Evolutionary conservation across 768 basidiomycete species (phyloP).

Genomic region (Ramaria sp.): DNA sequence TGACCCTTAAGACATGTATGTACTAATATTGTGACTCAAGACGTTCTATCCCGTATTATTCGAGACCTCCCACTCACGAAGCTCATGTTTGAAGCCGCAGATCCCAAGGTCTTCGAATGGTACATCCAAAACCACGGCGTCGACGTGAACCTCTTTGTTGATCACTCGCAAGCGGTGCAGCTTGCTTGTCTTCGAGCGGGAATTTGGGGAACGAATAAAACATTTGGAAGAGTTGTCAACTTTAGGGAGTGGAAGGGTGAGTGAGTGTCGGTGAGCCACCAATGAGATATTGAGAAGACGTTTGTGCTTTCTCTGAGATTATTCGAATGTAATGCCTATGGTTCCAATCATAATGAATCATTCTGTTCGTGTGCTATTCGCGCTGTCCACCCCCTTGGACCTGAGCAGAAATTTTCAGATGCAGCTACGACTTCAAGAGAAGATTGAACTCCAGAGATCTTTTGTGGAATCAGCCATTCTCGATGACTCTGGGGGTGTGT

Average conservation of each 20-base stretch:
- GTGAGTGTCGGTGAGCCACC: too few species aligned
- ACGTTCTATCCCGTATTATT: slow-evolving; percentile 31
- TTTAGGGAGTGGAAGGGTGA: slow-evolving; percentile 15
- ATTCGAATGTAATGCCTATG: too few species aligned
- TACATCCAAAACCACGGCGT: slow-evolving; percentile 34
- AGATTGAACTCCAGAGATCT: too few species aligned
- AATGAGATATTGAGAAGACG: too few species aligned
- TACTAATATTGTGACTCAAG: slow-evolving; percentile 15
- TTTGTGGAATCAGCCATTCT: too few species aligned
- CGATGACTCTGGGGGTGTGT: too few species aligned
- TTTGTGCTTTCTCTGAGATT: too few species aligned
- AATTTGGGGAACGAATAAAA: slow-evolving; percentile 34
- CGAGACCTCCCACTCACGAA: slow-evolving; percentile 29
- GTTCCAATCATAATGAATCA: too few species aligned
- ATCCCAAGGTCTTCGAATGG: slow-evolving; percentile 33
- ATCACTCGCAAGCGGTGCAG: slow-evolving; percentile 35
- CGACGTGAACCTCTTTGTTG: slow-evolving; percentile 32
- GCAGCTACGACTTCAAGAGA: too few species aligned
- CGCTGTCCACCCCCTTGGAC: too few species aligned
- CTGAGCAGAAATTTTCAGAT: too few species aligned
- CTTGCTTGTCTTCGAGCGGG: slow-evolving; percentile 32
- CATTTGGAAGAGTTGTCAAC: slow-evolving; percentile 33
- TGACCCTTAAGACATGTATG: background rate
- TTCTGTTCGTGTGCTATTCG: too few species aligned
- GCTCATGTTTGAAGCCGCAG: slow-evolving; percentile 37